phyloP scores from a whole-genome alignment of 805 yeast genomes.

The Hanseniaspora clermontiae region DNA sequence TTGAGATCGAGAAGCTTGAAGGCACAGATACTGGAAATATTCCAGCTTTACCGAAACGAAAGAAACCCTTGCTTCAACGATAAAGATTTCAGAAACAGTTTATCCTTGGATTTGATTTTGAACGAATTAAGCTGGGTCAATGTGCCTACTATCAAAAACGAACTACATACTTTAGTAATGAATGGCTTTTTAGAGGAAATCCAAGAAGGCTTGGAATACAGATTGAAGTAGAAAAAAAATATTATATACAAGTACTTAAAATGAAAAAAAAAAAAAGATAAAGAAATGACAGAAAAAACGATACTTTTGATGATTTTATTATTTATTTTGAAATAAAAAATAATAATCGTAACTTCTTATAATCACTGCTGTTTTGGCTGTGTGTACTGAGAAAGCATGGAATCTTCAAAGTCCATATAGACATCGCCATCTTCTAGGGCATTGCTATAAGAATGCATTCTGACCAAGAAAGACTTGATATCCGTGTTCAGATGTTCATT shows the following conservation, averaged over 20 bases:
- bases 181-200: conserved; percentile 3
- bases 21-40: conserved; percentile 12
- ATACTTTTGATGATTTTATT: background rate
- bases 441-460: background rate
- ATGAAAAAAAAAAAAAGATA: background rate
- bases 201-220: background rate
- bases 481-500: background rate
- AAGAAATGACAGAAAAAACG: background rate
- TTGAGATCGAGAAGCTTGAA: conserved; percentile 9
- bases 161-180: background rate
- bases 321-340: background rate
- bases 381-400: background rate
- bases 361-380: background rate
- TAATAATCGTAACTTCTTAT: too few relatives aligned
- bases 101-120: conserved; percentile 4
- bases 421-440: background rate
- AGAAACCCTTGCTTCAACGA: conserved; percentile 9
- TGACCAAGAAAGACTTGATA: background rate
- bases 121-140: conserved; percentile 12
- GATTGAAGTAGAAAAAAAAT: background rate
- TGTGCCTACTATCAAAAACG: conserved; percentile 11
- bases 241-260: background rate
- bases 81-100: conserved; percentile 2
- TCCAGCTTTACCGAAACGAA: conserved; percentile 11
- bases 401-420: conserved; percentile 1